phyloP scores from a whole-genome alignment of 805 yeast genomes.

The Saturnispora besseyi region DNA sequence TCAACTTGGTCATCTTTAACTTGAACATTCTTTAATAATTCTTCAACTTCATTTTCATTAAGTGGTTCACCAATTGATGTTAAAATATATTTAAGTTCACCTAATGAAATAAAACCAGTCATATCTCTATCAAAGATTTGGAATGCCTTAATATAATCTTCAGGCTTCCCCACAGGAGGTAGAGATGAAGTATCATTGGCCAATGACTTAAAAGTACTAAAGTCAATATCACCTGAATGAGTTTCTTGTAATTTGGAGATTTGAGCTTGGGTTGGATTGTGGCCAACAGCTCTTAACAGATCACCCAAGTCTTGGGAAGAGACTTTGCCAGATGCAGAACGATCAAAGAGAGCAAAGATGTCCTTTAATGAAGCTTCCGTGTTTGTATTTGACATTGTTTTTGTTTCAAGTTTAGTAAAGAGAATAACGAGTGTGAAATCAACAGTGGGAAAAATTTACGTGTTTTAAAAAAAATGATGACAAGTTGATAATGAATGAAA shows the following conservation, averaged over 20 bases:
- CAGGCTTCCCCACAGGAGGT: constrained; percentile 80
- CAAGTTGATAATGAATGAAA: not conserved
- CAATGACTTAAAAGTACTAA: constrained; percentile 65
- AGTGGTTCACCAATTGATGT: constrained; percentile 95
- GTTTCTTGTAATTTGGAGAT: constrained; percentile 48
- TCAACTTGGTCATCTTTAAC: constrained; percentile 93
- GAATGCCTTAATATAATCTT: constrained; percentile 90
- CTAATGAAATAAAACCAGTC: constrained; percentile 94
- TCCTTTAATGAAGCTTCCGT: constrained; percentile 54
- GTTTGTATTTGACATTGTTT: not conserved
- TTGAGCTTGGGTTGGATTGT: constrained; percentile 92
- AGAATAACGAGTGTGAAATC: not conserved
- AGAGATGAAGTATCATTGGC: constrained; percentile 83
- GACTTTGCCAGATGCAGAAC: constrained; percentile 89
- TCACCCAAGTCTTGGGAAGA: constrained; percentile 83
- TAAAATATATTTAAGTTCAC: constrained; percentile 89
- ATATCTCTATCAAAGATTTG: constrained; percentile 96
- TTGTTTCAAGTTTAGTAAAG: not conserved
- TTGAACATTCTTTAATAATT: constrained; percentile 88
- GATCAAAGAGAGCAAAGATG: constrained; percentile 94
- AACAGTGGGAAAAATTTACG: not conserved
- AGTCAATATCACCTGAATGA: constrained; percentile 43
- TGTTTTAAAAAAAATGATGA: constrained; percentile 30
- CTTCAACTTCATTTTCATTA: constrained; percentile 87
- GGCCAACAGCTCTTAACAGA: constrained; percentile 92